These are phyloP conservation scores for Funneliformis geosporum DNA, from an alignment of 192 early-diverging fungal genomes.

Conservation along the genomic window DNA sequence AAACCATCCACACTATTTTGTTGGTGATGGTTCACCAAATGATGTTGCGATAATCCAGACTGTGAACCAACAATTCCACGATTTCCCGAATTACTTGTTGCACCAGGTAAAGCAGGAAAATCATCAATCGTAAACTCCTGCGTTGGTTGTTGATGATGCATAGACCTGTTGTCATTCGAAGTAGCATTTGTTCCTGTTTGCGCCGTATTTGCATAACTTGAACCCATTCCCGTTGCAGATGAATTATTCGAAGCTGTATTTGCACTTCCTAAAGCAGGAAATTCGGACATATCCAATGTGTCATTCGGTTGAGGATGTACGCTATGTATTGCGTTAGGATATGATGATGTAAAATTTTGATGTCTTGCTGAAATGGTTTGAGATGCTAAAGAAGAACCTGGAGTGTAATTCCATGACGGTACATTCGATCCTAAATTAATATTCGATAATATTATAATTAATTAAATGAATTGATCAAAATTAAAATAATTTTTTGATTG, in stretches of 20 bases:
- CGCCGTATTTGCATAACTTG: slow-evolving; percentile 48
- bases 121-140: slow-evolving; percentile 50
- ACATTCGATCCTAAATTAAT: slow-evolving; percentile 9
- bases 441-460: not conserved
- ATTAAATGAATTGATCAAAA: not conserved
- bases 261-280: slow-evolving; percentile 47
- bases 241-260: slow-evolving; percentile 40
- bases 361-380: slow-evolving; percentile 30
- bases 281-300: slow-evolving; percentile 47
- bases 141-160: slow-evolving; percentile 35
- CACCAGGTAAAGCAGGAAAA: slow-evolving; percentile 48
- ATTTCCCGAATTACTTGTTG: slow-evolving; percentile 43
- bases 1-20: slow-evolving; percentile 27
- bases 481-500: no score
- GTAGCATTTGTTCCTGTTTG: slow-evolving; percentile 37
- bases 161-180: slow-evolving; percentile 7
- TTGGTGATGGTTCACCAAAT: slow-evolving; percentile 37
- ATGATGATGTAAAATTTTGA: slow-evolving; percentile 36
- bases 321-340: slow-evolving; percentile 30
- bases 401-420: slow-evolving; percentile 35
- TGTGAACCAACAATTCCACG: slow-evolving; percentile 39
- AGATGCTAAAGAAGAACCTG: slow-evolving; percentile 34
- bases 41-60: slow-evolving; percentile 40
- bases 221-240: slow-evolving; percentile 18
- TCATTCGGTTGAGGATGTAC: slow-evolving; percentile 38